These are phyloP conservation scores for Hawksworthiomyces lignivorus DNA, from an alignment of 2,329 filamentous ascomycete genomes.

Conservation along the genomic window DNA sequence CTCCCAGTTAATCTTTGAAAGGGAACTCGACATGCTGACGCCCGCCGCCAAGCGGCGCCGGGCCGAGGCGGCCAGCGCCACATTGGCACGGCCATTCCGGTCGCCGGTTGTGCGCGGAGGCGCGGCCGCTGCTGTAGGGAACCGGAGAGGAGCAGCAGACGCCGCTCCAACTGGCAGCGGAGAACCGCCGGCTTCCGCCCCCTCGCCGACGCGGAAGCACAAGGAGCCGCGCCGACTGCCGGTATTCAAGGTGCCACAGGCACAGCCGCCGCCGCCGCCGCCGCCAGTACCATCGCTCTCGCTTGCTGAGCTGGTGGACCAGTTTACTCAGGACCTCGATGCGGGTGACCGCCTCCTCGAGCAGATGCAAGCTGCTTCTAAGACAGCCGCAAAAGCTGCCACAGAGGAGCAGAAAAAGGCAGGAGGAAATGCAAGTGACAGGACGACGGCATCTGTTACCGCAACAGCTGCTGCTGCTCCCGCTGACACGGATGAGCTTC, in stretches of 20 bases:
- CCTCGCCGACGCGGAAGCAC: constrained; percentile 19
- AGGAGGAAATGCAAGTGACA: neutral
- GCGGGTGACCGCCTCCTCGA: constrained; percentile 4
- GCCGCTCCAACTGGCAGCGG: neutral
- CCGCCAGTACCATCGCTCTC: constrained; percentile 5
- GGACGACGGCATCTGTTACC: constrained; percentile 35
- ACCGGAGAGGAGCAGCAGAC: neutral
- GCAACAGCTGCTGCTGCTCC: too few species aligned
- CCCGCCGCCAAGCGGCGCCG: constrained; percentile 43
- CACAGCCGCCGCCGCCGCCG: constrained; percentile 10
- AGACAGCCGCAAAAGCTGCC: too few species aligned
- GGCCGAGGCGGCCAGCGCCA: constrained; percentile 47
- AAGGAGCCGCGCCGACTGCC: constrained; percentile 34
- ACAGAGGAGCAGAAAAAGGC: neutral
- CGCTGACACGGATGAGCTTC: constrained; percentile 37
- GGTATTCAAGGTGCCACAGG: constrained; percentile 41
- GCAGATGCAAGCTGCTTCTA: neutral
- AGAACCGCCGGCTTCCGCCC: neutral
- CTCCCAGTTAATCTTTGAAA: too few species aligned
- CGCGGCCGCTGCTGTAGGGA: neutral
- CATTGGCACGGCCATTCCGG: constrained; percentile 63
- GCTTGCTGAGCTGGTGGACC: constrained; percentile 6
- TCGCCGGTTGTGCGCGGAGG: constrained; percentile 39
- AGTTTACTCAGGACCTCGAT: constrained; percentile 10
- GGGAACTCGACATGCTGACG: constrained; percentile 14